A percentile compares a stretch with the other conserved stretches of the same genome.
Conservation (phyloP, 2,329 filamentous ascomycete species). For the Macrophomina phaseolina region DNA sequence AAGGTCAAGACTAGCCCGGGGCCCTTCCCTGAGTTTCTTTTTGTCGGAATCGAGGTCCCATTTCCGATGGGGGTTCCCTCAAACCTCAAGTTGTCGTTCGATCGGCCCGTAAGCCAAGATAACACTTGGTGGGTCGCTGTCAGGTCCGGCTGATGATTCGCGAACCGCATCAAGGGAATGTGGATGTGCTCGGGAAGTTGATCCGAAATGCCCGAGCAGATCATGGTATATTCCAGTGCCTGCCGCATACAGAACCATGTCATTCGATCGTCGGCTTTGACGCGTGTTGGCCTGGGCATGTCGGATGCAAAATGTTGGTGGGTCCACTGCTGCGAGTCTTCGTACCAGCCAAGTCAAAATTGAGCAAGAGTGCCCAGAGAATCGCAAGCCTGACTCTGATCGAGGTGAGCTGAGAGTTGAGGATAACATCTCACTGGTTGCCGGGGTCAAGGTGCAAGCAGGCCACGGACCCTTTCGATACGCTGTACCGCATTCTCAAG, state of each 20-base stretch:
- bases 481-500: constrained; percentile 73
- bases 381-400: background rate
- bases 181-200: background rate
- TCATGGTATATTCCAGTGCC: background rate
- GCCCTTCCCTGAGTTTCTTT: background rate
- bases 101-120: background rate
- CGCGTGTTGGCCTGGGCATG: background rate
- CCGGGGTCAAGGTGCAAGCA: constrained; percentile 52
- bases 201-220: background rate
- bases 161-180: background rate
- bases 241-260: background rate
- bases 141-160: background rate
- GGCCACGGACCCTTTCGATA: constrained; percentile 71
- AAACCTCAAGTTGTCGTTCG: background rate
- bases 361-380: background rate
- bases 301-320: background rate
- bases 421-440: background rate
- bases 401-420: background rate
- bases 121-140: background rate
- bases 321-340: background rate
- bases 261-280: background rate
- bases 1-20: background rate
- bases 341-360: background rate
- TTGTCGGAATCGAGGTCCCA: background rate
- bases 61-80: background rate